These are phyloP conservation scores for Ophiostoma ips DNA, from an alignment of 2,329 filamentous ascomycete genomes.

Conservation along the genomic window DNA sequence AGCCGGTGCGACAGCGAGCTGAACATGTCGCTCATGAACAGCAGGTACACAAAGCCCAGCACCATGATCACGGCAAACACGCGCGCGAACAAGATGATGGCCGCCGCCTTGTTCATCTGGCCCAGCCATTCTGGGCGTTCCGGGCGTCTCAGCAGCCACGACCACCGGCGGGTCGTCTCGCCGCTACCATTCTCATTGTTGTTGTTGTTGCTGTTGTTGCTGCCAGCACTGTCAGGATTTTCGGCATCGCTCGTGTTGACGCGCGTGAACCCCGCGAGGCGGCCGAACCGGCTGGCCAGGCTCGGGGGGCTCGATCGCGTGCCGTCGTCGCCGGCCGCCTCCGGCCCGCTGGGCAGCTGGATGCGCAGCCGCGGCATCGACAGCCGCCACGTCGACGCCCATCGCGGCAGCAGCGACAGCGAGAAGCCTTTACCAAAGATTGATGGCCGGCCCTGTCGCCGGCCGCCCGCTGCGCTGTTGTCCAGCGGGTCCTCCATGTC, in stretches of 20 bases:
- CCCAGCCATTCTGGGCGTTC: constrained; percentile 13
- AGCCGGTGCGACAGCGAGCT: constrained; percentile 48
- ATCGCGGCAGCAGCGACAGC: constrained; percentile 36
- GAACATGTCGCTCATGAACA: constrained; percentile 79
- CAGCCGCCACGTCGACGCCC: constrained; percentile 38
- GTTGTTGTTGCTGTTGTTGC: not conserved
- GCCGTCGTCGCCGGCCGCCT: constrained; percentile 10
- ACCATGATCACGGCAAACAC: constrained; percentile 64
- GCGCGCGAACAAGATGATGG: constrained; percentile 54
- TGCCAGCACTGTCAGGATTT: constrained; percentile 10
- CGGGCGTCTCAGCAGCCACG: not conserved
- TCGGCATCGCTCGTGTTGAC: constrained; percentile 2
- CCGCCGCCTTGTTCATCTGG: constrained; percentile 27
- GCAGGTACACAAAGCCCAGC: constrained; percentile 62
- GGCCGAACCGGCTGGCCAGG: constrained; percentile 8
- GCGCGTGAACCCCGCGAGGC: constrained; percentile 7
- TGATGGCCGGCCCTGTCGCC: constrained; percentile 19
- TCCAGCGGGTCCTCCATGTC: constrained; percentile 59
- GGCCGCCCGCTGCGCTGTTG: constrained; percentile 11
- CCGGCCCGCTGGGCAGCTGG: constrained; percentile 21
- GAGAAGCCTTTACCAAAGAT: constrained; percentile 41
- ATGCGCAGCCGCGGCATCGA: constrained; percentile 34
- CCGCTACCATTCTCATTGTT: not conserved
- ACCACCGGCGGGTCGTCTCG: constrained; percentile 6
- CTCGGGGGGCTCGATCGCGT: not conserved